Base-by-base conservation (phyloP, 768 basidiomycete species). In the Calocybe cyanea region DNA sequence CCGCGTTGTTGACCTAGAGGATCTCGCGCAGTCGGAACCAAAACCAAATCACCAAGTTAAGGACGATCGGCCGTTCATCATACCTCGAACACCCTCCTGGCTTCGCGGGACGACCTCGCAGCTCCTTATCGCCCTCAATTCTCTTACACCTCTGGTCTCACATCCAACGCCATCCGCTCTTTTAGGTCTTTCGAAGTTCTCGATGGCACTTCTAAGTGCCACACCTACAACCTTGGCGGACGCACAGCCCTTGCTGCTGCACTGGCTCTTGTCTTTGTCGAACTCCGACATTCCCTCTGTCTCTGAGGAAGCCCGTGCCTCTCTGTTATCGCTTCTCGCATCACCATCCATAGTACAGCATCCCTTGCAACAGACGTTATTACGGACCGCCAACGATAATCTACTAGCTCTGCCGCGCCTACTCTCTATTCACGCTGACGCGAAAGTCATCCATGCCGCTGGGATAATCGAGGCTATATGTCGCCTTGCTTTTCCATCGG, bases 101-200 rank as follows among this genome's bases (percentile, higher is more conserved):
- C 73, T 96, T 35, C 76, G 74, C 17, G 92, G 79, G 28, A 92
- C 91, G 1, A 72, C 87, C 2, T 77, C 89, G 4, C 92, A 96
- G 57, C 67, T 98, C 9, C 80, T 87, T 37, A 84, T 91, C 18
- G 90, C 92, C 7, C 60, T 97, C 41, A 87, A 90, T 53, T 70
- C 84, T 0, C 68, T 97, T 15, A 77, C 85, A 1, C 75, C 85
- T 0, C 71, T 92, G 10, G 64, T 86, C 10, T 74, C 77, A 2
- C 92, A 95, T 57, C 81, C 85, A 10, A 87, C 78, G 0, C 72
- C 85, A 2, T 62, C 69, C 3, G 90, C 87, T 5, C 76, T 87
- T 11, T 51, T 64, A 17, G 80, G 80, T 0, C 66, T 95, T 7
- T 66, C 69, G 20, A 57, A 64, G 0, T 76, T 90, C 56, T 81